Base-by-base conservation (phyloP, 768 basidiomycete species). In the Pisolithus tinctorius region DNA sequence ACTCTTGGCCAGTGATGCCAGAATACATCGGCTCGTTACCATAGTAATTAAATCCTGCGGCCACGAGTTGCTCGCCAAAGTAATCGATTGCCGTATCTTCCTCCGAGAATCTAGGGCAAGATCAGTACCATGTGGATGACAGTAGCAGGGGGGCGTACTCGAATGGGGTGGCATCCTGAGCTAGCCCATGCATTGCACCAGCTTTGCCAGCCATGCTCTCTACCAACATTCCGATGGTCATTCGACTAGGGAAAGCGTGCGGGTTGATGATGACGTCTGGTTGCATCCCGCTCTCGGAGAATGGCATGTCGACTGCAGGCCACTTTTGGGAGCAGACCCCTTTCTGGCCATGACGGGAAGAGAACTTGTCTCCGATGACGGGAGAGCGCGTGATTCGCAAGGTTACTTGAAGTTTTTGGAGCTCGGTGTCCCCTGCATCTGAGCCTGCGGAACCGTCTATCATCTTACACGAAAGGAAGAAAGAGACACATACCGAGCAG, bases 1-100 rank as follows among this genome's bases (percentile, higher is more conserved):
- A 99, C 71, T 99, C 96, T 69, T 98, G 82, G 14, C 96, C 96
- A 6, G 96, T 98, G 66, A 99, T 96, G 23, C 96, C 96, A 51
- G 95, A 97, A 69, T 99, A 99, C 96, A 99, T 99, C 5, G 96
- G 94, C 68, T 99, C 96, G 71, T 96, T 97, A 13, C 96, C 96
- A 65, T 95, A 90, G 69, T 97, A 99, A 69, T 97, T 98, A 76
- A 97, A 99, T 7, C 96, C 96, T 13, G 96, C 84, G 20, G 89
- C 87, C 39, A 83, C 72, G 17, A 99, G 83, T 64, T 99, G 96
- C 58, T 96, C 82, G 38, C 96, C 96, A 59, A 99, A 99, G 74
- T 97, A 97, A 58, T 94, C 88, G 48, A 96, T 82, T 0, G 96
- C 96, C n/a, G 89, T 93, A 65, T 99, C 93, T 62, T 92, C 81